These are phyloP conservation scores for Tulasnella sp. DNA, from an alignment of 768 basidiomycete species.

Conservation along the genomic window DNA sequence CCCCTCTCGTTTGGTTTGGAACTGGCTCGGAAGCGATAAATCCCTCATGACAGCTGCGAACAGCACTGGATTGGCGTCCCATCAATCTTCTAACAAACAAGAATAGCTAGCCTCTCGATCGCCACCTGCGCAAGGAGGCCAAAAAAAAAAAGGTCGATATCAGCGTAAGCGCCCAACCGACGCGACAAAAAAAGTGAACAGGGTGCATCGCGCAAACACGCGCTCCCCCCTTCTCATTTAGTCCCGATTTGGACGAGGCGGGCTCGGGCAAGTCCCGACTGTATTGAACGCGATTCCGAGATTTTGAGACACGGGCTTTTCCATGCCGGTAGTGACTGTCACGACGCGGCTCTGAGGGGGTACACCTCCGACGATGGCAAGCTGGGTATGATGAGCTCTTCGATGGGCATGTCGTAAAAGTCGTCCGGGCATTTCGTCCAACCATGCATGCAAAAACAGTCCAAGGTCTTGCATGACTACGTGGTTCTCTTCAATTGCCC, in stretches of 20 bases:
- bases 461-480: too few species aligned
- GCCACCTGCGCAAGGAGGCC: neutral
- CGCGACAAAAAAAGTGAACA: neutral
- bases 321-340: neutral
- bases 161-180: neutral
- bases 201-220: neutral
- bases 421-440: neutral
- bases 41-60: too few species aligned
- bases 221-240: neutral
- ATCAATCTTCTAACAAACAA: neutral
- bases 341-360: neutral
- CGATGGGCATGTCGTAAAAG: neutral
- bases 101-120: neutral
- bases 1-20: too few species aligned
- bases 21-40: too few species aligned
- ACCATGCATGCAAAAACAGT: neutral
- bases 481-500: neutral
- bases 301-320: neutral
- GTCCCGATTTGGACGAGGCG: neutral
- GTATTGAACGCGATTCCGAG: neutral
- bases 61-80: neutral
- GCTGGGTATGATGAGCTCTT: neutral
- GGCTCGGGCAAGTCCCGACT: neutral
- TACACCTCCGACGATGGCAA: neutral
- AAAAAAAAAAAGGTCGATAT: neutral